Evolutionary conservation across 305 asterid genomes (phyloP).

Genomic region (Withania somnifera): DNA sequence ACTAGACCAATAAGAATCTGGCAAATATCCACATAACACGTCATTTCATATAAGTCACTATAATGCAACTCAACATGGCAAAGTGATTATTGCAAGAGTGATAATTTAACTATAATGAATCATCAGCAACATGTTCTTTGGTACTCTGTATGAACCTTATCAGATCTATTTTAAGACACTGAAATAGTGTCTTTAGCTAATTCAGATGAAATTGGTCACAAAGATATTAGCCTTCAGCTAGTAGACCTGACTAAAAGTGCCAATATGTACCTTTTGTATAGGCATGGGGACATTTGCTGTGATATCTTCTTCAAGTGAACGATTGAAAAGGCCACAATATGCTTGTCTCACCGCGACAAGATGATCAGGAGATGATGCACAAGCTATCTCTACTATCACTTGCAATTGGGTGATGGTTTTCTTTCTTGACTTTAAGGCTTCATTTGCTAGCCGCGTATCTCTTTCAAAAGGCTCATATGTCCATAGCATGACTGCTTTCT

Average conservation of each 20-base stretch:
- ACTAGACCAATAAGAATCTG: constrained; percentile 57
- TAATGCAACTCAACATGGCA: neutral
- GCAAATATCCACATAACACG: neutral
- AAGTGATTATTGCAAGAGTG: neutral
- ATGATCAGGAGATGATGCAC: constrained; percentile 65
- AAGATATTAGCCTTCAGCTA: neutral
- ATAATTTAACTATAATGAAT: neutral
- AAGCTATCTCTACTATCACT: constrained; percentile 70
- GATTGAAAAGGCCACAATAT: constrained; percentile 44
- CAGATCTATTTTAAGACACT: neutral
- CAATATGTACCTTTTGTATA: constrained; percentile 40
- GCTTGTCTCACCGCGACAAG: constrained; percentile 51
- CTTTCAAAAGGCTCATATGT: constrained; percentile 62
- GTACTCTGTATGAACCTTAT: neutral
- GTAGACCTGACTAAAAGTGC: neutral
- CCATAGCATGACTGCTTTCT: constrained; percentile 71
- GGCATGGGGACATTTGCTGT: constrained; percentile 42
- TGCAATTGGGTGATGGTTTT: constrained; percentile 42
- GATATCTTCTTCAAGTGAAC: constrained; percentile 73
- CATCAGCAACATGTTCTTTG: neutral
- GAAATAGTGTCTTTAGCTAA: neutral
- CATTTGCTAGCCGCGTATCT: constrained; percentile 66
- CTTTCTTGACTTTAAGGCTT: constrained; percentile 38
- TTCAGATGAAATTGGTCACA: neutral
- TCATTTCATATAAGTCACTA: neutral